A percentile compares a stretch with the other conserved stretches of the same genome.
phyloP scores from a whole-genome alignment of 768 basidiomycete species.

The Russula foetens region DNA sequence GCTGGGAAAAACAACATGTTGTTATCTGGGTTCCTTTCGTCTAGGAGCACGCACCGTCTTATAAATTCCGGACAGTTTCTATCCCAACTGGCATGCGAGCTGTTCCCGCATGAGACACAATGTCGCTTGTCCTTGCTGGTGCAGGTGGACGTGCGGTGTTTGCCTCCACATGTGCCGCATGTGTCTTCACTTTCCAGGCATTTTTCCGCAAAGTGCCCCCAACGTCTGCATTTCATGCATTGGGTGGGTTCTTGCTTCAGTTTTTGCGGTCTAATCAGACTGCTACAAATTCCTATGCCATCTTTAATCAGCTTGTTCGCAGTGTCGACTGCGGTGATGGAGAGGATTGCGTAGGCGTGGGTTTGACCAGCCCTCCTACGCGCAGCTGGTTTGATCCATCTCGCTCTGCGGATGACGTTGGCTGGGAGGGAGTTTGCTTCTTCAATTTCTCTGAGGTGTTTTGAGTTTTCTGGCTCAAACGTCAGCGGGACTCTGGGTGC shows the following conservation, averaged over 20 bases:
- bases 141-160: slow-evolving; percentile 21
- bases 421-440: not conserved
- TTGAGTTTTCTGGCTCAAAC: not conserved
- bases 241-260: not conserved
- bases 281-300: not conserved
- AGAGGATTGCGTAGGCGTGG: not conserved
- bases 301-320: not conserved
- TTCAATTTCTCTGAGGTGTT: not conserved
- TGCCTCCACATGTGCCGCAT: slow-evolving; percentile 10
- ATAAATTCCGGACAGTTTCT: not conserved
- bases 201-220: slow-evolving; percentile 4
- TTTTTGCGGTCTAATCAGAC: not conserved
- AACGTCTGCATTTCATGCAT: not conserved
- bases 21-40: not conserved
- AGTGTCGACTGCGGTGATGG: accelerated
- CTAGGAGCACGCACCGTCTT: not conserved
- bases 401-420: not conserved
- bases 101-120: not conserved
- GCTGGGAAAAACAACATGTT: not conserved
- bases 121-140: not conserved
- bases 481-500: not conserved
- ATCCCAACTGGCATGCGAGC: not conserved
- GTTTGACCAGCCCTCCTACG: not conserved
- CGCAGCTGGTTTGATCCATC: not conserved
- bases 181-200: not conserved